phyloP scores from a whole-genome alignment of 2,329 filamentous ascomycete species.

The Trichoderma simmonsii region DNA sequence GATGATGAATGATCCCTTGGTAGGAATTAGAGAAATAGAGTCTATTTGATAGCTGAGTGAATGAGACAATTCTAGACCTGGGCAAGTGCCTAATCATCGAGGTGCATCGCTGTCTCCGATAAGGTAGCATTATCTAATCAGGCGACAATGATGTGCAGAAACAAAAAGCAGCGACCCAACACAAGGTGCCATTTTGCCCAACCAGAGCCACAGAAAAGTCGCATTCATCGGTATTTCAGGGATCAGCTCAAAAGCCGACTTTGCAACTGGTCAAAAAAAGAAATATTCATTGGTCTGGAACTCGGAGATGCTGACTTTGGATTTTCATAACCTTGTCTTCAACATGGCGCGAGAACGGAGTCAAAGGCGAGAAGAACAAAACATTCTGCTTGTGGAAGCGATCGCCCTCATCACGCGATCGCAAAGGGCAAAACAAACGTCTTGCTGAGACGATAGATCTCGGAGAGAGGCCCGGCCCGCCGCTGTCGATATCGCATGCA shows the following conservation, averaged over 20 bases:
- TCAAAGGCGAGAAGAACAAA: neutral
- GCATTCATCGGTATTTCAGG: neutral
- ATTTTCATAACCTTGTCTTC: neutral
- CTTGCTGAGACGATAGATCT: neutral
- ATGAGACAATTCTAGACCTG: neutral
- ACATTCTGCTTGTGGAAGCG: neutral
- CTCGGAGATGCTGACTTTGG: neutral
- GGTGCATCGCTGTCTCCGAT: neutral
- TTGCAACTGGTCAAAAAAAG: neutral
- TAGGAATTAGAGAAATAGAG: neutral
- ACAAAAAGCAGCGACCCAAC: neutral
- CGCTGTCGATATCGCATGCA: neutral
- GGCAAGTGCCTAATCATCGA: neutral
- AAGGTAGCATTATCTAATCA: neutral
- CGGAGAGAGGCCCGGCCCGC: conserved; percentile 4
- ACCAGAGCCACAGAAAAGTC: neutral
- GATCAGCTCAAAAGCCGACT: neutral
- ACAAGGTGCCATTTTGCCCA: neutral
- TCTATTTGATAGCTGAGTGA: neutral
- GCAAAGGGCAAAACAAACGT: neutral
- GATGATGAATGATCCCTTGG: neutral
- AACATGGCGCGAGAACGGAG: neutral
- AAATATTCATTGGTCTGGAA: neutral
- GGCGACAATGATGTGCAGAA: neutral
- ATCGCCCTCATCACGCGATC: neutral